phyloP scores from a whole-genome alignment of 176 grass and related monocot species.

The Paspalum notatum region DNA sequence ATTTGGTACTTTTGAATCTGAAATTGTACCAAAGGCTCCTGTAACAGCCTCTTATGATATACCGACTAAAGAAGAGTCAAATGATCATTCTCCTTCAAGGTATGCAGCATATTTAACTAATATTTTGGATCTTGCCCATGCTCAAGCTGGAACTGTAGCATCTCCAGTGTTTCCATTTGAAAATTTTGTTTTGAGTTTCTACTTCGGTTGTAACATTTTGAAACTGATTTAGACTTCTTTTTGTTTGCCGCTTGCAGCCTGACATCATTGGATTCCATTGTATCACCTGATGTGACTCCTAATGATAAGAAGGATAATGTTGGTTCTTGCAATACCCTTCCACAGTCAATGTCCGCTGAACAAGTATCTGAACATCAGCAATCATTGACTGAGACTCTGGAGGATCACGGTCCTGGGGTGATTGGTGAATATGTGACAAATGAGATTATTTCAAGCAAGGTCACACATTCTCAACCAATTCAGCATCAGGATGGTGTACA shows the following conservation, averaged over 20 bases:
- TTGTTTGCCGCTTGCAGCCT: slow-evolving; percentile 44
- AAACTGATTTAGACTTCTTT: slow-evolving; percentile 16
- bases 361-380: slow-evolving; percentile 51
- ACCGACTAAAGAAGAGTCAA: slow-evolving; percentile 47
- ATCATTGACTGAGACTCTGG: slow-evolving; percentile 24
- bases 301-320: slow-evolving; percentile 36
- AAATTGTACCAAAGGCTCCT: slow-evolving; percentile 28
- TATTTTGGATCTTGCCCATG: not conserved
- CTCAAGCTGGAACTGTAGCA: slow-evolving; percentile 19
- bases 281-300: slow-evolving; percentile 34
- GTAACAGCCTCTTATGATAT: slow-evolving; percentile 32
- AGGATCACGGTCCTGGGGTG: slow-evolving; percentile 32
- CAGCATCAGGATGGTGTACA: slow-evolving; percentile 49
- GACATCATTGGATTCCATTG: slow-evolving; percentile 31
- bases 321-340: slow-evolving; percentile 34
- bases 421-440: slow-evolving; percentile 44
- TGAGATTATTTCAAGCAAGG: slow-evolving; percentile 47
- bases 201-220: not conserved
- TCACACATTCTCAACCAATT: slow-evolving; percentile 38
- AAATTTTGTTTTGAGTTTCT: not conserved
- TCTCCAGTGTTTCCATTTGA: slow-evolving; percentile 12
- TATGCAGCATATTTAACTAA: slow-evolving; percentile 36
- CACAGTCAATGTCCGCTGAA: slow-evolving; percentile 39
- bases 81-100: slow-evolving; percentile 54
- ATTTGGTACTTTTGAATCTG: slow-evolving; percentile 76